Base-by-base conservation (phyloP, 2,329 filamentous ascomycete species). In the Escovopsis sp. region DNA sequence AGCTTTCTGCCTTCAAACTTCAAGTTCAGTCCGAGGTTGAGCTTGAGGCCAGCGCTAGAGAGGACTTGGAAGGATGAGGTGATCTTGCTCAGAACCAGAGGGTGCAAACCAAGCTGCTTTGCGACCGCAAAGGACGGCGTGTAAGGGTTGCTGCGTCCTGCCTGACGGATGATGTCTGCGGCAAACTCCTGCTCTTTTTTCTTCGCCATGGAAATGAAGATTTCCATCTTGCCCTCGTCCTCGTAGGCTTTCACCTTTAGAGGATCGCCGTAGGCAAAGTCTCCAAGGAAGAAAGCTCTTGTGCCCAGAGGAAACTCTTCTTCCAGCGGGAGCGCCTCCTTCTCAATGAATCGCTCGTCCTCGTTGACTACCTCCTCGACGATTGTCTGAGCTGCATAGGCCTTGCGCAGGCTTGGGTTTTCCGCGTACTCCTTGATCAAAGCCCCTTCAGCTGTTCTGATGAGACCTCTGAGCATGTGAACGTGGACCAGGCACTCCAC, bases 1-100 rank as follows among this genome's bases (percentile, higher is more conserved):
- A 88, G 73, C 62, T 95, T 94, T 64, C 85, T 89, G 2, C 78
- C 85, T 58, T 98, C 91, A 45, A 98, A 98, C 60, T 98, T 98
- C 50, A 98, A 71, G 55, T 98, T 98, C 46, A 98, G 70, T 0
- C 91, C 91, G 20, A 98, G 67, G 53, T 98, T 98, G 47, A 94
- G 72, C 52, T 84, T 83, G 44, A 87, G 68, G 20, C 84, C 86
- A 43, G 85, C 85, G 4, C 89, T 77, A 14, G 64, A 74, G 43
- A 77, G 76, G 43, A 98, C 84, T 42, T 81, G 83, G 60, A 94
- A 96, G 0, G 89, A 88, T 2, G 91, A 94, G 0, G 91, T 96
- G 53, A 98, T 84, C 69, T 94, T 98, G 61, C 88, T 94, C 29
- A 98, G 68, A 2, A 91, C 83, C 39, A 98, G 70, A 7, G 88